phyloP scores from a whole-genome alignment of 1,284 basidiomycete species.

The Mrakiaceae sp. region DNA sequence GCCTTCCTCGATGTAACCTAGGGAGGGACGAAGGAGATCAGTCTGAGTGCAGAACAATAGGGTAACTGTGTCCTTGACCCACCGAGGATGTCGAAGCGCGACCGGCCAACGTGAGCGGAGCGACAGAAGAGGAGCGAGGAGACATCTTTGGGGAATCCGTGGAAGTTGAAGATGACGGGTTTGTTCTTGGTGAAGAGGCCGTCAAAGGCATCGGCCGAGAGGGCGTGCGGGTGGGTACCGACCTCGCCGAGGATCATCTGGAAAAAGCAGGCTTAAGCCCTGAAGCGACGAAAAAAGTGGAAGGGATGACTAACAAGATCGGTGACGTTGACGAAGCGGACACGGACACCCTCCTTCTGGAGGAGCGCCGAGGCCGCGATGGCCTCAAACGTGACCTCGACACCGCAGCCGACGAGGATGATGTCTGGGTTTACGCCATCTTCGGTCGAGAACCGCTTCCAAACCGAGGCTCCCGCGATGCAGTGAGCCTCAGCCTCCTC shows the following conservation, averaged over 20 bases:
- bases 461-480: conserved; percentile 50
- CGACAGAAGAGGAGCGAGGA: conserved; percentile 33
- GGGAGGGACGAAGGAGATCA: no score
- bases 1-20: conserved; percentile 38
- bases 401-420: conserved; percentile 39
- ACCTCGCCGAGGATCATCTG: conserved; percentile 56
- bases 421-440: conserved; percentile 41
- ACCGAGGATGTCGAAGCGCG: conserved; percentile 31
- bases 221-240: conserved; percentile 64
- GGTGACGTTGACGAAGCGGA: conserved; percentile 69
- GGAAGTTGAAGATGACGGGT: conserved; percentile 69
- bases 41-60: no score
- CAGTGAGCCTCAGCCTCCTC: conserved; percentile 50
- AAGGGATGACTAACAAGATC: conserved; percentile 28
- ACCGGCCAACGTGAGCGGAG: conserved; percentile 31
- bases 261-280: conserved; percentile 18
- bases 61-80: no score
- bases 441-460: conserved; percentile 38
- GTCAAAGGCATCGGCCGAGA: conserved; percentile 50
- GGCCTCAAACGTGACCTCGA: conserved; percentile 40
- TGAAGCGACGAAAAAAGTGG: conserved; percentile 16
- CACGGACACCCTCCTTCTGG: conserved; percentile 51
- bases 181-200: conserved; percentile 59
- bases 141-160: conserved; percentile 52
- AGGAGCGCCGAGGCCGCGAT: conserved; percentile 58